Evolutionary conservation across 305 asterid species (phyloP), one percentile per base, ranked within the genome.

Genomic region (Fraxinus sp.): DNA sequence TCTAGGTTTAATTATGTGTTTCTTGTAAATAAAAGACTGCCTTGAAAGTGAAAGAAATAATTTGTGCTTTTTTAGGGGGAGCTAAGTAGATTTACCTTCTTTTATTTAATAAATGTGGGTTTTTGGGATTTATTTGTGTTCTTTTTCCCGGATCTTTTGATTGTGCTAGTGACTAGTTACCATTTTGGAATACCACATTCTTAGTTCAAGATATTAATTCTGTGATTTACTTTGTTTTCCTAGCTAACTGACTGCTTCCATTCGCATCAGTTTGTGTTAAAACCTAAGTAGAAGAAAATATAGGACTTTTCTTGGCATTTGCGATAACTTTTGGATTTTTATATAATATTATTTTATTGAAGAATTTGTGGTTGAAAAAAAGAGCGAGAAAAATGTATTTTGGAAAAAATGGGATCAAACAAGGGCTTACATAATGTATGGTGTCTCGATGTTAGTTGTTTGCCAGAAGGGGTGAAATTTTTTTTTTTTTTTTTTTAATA

Each of bases 1-100:
- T 77, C 80, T 85, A 83, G 92, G 88, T 90, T 91, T 91, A 87
- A 84, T 62, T 62, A 22, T 73, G 66, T 72, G 79, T 41, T 84
- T 77, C 13, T 26, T 82, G 74, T 85, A 77, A 76, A 41, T 52
- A 81, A 24, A 59, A 77, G 80, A 73, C 78, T 26, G 83, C 64
- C 39, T 84, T 18, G 39, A 74, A 74, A 70, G 68, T 35, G 22
- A 36, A 73, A 70, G 76, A 76, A 77, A 26, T 36, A 74, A 70
- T 37, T 62, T 39, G 55, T 78, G 77, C 46, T 41, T 66, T 36
- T 35, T 64, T 11, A 57, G 44, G 36, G 76, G 62, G 26, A 79
- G 76, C 84, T 10, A n/a, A 33, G 57, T 71, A 73, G 13, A 14
- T 13, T 86, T 46, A 71, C 81, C 74, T 66, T 77, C 82, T 80